phyloP scores from a whole-genome alignment of 331 rosid species.

The Stylosanthes scabra region DNA sequence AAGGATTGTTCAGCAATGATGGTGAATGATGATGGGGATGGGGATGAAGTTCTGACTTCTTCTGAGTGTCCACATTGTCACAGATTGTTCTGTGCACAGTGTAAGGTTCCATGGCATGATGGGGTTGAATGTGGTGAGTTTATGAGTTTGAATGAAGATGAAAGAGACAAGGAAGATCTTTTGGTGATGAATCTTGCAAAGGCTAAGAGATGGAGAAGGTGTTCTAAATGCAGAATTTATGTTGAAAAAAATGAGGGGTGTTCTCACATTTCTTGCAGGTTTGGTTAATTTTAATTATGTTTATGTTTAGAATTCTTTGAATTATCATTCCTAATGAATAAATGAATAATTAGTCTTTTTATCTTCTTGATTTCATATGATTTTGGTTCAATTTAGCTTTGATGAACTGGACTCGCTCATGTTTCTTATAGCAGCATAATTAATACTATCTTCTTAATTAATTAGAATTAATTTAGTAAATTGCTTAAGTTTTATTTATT shows the following conservation, averaged over 20 bases:
- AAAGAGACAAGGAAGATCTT: slow-evolving; percentile 48
- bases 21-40: slow-evolving; percentile 56
- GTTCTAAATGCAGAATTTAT: slow-evolving; percentile 33
- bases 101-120: slow-evolving; percentile 65
- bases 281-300: not conserved
- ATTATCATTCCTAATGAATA: not conserved
- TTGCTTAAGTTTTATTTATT: no score
- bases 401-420: no score
- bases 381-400: no score
- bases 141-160: slow-evolving; percentile 29
- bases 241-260: slow-evolving; percentile 49
- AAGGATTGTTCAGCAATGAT: slow-evolving; percentile 63
- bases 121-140: slow-evolving; percentile 56
- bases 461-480: no score
- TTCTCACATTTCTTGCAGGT: slow-evolving; percentile 58
- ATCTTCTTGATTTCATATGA: no score
- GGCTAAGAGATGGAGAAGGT: slow-evolving; percentile 44
- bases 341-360: no score
- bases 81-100: slow-evolving; percentile 69
- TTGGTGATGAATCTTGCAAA: slow-evolving; percentile 48
- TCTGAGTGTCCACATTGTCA: slow-evolving; percentile 63
- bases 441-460: no score
- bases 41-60: slow-evolving; percentile 48
- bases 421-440: no score
- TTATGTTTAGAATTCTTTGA: not conserved